Conservation (phyloP, 495 filamentous ascomycete species). For the Rhizodiscina lignyota region DNA sequence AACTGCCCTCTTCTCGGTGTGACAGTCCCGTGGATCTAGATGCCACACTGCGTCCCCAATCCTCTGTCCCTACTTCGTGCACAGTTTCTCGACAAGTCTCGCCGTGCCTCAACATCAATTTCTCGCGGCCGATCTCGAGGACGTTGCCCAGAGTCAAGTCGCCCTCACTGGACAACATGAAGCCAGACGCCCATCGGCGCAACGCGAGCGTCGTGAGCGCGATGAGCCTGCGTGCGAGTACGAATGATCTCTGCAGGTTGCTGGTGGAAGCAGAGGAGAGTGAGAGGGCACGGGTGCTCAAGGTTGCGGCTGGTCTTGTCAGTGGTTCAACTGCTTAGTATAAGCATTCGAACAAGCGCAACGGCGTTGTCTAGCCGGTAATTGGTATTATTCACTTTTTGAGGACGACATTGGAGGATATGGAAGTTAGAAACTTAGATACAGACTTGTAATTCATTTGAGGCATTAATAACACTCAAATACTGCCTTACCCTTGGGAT, state of each 20-base stretch:
- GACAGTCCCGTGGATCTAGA: neutral
- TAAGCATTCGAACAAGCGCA: too few relatives aligned
- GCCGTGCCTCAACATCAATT: neutral
- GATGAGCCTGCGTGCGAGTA: constrained; percentile 8
- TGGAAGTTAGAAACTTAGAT: too few relatives aligned
- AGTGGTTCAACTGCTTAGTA: neutral
- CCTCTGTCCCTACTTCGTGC: neutral
- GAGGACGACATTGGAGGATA: too few relatives aligned
- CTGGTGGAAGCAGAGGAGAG: constrained; percentile 6
- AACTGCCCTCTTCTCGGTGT: too few relatives aligned
- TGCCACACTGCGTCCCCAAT: neutral
- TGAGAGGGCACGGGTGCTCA: constrained; percentile 11
- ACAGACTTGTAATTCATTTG: too few relatives aligned
- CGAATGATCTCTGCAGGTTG: constrained; percentile 7
- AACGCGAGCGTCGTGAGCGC: constrained; percentile 2
- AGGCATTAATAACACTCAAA: too few relatives aligned
- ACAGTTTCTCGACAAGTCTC: neutral
- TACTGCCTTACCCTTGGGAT: too few relatives aligned
- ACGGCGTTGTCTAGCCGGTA: too few relatives aligned
- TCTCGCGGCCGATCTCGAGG: neutral
- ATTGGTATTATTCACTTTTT: too few relatives aligned
- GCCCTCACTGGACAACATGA: neutral
- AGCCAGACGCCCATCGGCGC: neutral
- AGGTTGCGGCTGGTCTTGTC: constrained; percentile 1
- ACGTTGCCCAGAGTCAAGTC: neutral